Base-by-base conservation (phyloP, 1,284 basidiomycete species). In the Phaffia rhodozyma region DNA sequence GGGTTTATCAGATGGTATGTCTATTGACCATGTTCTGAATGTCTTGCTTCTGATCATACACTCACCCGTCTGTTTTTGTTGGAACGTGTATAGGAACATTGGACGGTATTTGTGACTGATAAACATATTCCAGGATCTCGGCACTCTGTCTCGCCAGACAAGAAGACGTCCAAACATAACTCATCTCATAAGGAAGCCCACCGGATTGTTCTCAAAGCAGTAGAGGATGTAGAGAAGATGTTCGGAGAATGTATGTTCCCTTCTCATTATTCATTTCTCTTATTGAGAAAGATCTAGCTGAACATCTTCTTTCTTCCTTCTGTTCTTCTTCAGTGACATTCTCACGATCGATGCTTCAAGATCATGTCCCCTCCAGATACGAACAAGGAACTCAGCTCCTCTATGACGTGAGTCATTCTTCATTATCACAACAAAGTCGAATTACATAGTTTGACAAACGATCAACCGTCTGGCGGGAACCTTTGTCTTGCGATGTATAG, bases 201-300 rank as follows among this genome's bases (percentile, higher is more conserved):
- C 48, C 68, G 78, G 21, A 76, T 79, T 29, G 73, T 78, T 25
- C 69, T 80, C 27, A 70, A 78, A 3, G 72, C 74, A 54, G 77
- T 78, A 63, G 75, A 78, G 55, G 75, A 78, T 23, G 77, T 80
- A 5, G 73, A 75, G 65, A 76, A 76, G 65, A 67, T 78, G 4
- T 80, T 80, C 69, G 72, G 75, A 25, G 79, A 80, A 66, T 77
- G 78, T 63, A 67, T 78, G 69, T 78, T 71, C 20, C n/a, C 51
- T n/a, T 58, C 43, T 21, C 47, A 52, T 52, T 4, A 5, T 9
- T 27, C 3, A 21, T 4, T 18, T 16, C 21, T 38, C 48, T 55
- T 25, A 32, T n/a, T 11, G n/a, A 29, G 54, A 30, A 16, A 30
- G 6, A 9, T 29, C 20, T 9, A 1, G 32, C 20, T 30, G 54